Evolutionary conservation across 345 rosid species (phyloP).

Genomic region (Combretum micranthum): DNA sequence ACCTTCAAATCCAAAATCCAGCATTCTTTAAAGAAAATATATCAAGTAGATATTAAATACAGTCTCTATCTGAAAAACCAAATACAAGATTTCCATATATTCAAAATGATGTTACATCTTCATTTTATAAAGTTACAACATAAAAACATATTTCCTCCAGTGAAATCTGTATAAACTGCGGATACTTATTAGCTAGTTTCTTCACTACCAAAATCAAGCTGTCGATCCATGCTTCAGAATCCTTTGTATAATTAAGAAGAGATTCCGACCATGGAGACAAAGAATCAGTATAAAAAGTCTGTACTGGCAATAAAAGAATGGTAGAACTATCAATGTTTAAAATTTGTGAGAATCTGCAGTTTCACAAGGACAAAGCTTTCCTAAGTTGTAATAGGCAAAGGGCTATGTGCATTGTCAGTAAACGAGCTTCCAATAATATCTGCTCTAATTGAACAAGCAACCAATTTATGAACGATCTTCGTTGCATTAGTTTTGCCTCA

Average conservation of each 20-base stretch:
- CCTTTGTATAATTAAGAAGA: conserved; percentile 8
- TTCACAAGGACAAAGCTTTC: conserved; percentile 40
- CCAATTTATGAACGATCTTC: conserved; percentile 44
- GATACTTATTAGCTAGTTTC: neutral
- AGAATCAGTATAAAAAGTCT: conserved; percentile 13
- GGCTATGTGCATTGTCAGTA: conserved; percentile 54
- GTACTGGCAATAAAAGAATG: neutral
- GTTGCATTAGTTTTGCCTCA: conserved; percentile 60
- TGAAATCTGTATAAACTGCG: too few species aligned
- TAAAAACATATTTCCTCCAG: too few species aligned
- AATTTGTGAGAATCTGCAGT: neutral
- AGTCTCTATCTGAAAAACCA: too few species aligned
- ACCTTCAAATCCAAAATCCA: too few species aligned
- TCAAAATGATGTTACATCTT: too few species aligned
- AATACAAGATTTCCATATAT: too few species aligned
- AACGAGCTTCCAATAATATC: conserved; percentile 52
- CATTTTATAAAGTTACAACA: too few species aligned
- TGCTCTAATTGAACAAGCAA: conserved; percentile 60
- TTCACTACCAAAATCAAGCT: conserved; percentile 6
- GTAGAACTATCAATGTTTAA: neutral
- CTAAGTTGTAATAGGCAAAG: conserved; percentile 60
- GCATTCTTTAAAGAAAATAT: too few species aligned
- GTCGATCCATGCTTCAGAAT: conserved; percentile 9
- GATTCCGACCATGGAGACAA: conserved; percentile 12
- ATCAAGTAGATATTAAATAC: too few species aligned